phyloP scores from a whole-genome alignment of 352 stramenopile genomes.

The Phytophthora capsici region DNA sequence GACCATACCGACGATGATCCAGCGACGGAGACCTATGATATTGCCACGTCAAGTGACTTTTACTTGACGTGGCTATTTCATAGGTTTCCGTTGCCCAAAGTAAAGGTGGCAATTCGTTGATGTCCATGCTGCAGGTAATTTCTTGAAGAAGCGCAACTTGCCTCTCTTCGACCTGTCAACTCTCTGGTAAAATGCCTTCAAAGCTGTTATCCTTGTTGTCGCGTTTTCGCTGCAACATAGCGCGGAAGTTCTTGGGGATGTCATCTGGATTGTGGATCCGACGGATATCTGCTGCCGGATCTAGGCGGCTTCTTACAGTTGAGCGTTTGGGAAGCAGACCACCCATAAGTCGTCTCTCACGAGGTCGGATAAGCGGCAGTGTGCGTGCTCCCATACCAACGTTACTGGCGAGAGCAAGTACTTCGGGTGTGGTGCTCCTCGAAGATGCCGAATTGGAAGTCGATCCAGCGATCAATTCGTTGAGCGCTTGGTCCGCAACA shows the following conservation, averaged over 20 bases:
- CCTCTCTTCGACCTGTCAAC: constrained; percentile 3
- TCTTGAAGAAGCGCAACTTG: neutral
- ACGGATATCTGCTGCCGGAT: constrained; percentile 70
- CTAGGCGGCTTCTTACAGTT: constrained; percentile 61
- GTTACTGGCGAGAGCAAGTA: constrained; percentile 36
- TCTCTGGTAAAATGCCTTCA: constrained; percentile 42
- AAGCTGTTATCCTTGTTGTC: constrained; percentile 42
- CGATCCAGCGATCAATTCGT: constrained; percentile 25
- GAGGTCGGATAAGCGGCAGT: constrained; percentile 59
- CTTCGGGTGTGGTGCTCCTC: constrained; percentile 20
- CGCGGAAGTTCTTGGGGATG: constrained; percentile 77
- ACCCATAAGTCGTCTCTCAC: constrained; percentile 71
- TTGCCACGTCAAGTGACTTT: too few relatives aligned
- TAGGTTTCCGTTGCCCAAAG: neutral
- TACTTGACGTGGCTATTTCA: neutral
- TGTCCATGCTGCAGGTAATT: too few relatives aligned
- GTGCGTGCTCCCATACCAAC: constrained; percentile 45
- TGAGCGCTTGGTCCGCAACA: constrained; percentile 31
- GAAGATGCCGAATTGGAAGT: constrained; percentile 18
- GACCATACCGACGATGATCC: constrained; percentile 54
- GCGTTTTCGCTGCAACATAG: constrained; percentile 61
- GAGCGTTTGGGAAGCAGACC: constrained; percentile 73
- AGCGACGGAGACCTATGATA: too few relatives aligned
- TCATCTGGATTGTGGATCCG: constrained; percentile 74
- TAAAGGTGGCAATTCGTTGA: too few relatives aligned